A percentile compares a stretch with the other conserved stretches of the same genome.
Evolutionary conservation across 305 asterid genomes (phyloP).

Genomic region (Fraxinus angustifolia): DNA sequence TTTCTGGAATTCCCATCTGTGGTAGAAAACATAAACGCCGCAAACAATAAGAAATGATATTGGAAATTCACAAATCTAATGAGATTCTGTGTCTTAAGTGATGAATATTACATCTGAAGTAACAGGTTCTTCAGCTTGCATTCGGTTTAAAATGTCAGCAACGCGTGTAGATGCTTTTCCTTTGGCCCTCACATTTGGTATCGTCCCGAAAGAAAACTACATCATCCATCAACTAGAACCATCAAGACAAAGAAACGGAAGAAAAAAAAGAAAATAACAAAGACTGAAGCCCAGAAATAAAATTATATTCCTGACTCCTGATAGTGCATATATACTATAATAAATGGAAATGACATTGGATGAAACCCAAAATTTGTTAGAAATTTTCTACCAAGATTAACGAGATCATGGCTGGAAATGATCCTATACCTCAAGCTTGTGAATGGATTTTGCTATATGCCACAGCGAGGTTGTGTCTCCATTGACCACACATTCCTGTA

Average conservation of each 20-base stretch:
- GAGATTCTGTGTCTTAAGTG: conserved; percentile 8
- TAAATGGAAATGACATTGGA: not conserved
- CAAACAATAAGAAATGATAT: conserved; percentile 9
- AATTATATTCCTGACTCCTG: not conserved
- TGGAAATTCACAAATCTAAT: conserved; percentile 2
- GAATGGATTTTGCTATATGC: conserved; percentile 93
- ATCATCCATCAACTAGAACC: conserved; percentile 25
- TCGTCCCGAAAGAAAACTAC: conserved; percentile 81
- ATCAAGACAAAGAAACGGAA: conserved; percentile 12
- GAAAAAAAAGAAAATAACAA: conserved; percentile 7
- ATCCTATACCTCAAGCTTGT: conserved; percentile 73
- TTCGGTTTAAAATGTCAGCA: conserved; percentile 79
- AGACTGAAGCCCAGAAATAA: not conserved
- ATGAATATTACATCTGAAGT: conserved; percentile 55
- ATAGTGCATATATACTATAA: not conserved
- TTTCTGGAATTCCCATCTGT: conserved; percentile 82
- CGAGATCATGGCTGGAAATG: conserved; percentile 8
- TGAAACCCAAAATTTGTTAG: not conserved
- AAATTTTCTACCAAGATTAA: conserved; percentile 13
- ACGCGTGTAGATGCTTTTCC: conserved; percentile 83
- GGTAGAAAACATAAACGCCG: conserved; percentile 13
- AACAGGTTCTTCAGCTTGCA: conserved; percentile 94
- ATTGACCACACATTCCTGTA: conserved; percentile 74
- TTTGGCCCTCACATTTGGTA: conserved; percentile 93
- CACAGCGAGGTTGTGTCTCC: conserved; percentile 87